Evolutionary conservation across 371 early-diverging fungal genomes (phyloP).

Genomic region (Mortierella sp.): DNA sequence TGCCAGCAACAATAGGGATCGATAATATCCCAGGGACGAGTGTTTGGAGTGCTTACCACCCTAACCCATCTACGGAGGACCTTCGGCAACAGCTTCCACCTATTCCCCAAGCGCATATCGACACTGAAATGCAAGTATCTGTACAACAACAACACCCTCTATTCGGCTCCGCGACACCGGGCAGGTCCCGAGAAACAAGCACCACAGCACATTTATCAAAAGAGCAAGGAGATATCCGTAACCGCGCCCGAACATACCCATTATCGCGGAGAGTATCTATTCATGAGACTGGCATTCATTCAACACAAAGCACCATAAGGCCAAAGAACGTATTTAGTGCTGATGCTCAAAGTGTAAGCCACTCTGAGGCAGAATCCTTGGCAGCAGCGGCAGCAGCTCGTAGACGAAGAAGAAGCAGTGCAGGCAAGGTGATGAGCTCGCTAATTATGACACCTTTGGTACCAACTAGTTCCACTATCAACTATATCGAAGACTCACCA

Average conservation of each 20-base stretch:
- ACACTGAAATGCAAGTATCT: background rate
- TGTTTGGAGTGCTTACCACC: slow-evolving; percentile 6
- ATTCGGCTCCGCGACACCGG: background rate
- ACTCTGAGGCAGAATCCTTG: slow-evolving; percentile 5
- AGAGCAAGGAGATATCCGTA: background rate
- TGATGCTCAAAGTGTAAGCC: background rate
- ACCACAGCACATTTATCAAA: background rate
- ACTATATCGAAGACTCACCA: background rate
- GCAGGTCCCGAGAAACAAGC: background rate
- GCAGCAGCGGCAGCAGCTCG: slow-evolving; percentile 8
- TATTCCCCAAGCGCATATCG: background rate
- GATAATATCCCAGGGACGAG: background rate
- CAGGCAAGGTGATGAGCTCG: background rate
- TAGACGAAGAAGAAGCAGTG: slow-evolving; percentile 31
- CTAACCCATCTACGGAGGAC: slow-evolving; percentile 3
- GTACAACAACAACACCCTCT: background rate
- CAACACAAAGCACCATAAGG: slow-evolving; percentile 6
- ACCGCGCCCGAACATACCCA: slow-evolving; percentile 23
- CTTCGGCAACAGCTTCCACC: slow-evolving; percentile 1
- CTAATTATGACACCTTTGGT: background rate
- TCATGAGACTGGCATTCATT: slow-evolving; percentile 27
- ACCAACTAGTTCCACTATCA: no score
- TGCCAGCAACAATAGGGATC: slow-evolving; percentile 35
- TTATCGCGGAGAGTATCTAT: slow-evolving; percentile 30
- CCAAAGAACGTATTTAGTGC: background rate